Evolutionary conservation across 169 alveolate species (phyloP).

Genomic region (Cryptosporidium baileyi): DNA sequence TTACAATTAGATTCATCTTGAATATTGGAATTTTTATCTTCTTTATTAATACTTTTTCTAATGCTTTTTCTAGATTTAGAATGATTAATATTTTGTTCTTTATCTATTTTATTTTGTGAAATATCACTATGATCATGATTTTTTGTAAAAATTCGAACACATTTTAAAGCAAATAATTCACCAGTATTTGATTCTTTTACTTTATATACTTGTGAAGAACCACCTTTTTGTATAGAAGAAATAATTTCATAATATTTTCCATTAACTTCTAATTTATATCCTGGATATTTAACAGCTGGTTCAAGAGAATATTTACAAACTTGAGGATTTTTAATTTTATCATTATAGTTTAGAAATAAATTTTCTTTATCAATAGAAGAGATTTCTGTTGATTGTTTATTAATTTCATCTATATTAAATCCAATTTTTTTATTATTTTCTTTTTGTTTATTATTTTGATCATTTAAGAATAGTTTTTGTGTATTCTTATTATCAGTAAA

Average conservation of each 20-base stretch:
- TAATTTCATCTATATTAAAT: slow-evolving; percentile 21
- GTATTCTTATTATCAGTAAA: background rate
- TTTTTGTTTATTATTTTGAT: background rate
- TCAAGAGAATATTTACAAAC: slow-evolving; percentile 61
- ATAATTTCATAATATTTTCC: slow-evolving; percentile 56
- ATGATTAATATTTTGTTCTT: background rate
- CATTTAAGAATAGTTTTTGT: background rate
- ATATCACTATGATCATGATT: slow-evolving; percentile 30
- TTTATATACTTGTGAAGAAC: slow-evolving; percentile 66
- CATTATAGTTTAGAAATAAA: background rate
- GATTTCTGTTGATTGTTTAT: background rate
- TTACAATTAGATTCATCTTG: background rate
- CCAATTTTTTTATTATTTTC: slow-evolving; percentile 28
- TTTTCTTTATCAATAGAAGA: background rate
- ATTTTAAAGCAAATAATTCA: slow-evolving; percentile 48
- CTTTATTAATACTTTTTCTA: slow-evolving; percentile 14
- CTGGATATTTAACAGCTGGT: slow-evolving; percentile 70
- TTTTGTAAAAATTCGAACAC: slow-evolving; percentile 54
- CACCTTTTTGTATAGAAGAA: slow-evolving; percentile 69
- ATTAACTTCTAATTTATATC: slow-evolving; percentile 64
- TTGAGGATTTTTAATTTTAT: background rate
- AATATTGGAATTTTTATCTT: background rate
- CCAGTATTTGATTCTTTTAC: slow-evolving; percentile 52
- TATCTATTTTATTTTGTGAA: background rate
- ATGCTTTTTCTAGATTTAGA: slow-evolving; percentile 10